phyloP scores from a whole-genome alignment of 2,329 filamentous ascomycete genomes.

The Hypoxylon sp. region DNA sequence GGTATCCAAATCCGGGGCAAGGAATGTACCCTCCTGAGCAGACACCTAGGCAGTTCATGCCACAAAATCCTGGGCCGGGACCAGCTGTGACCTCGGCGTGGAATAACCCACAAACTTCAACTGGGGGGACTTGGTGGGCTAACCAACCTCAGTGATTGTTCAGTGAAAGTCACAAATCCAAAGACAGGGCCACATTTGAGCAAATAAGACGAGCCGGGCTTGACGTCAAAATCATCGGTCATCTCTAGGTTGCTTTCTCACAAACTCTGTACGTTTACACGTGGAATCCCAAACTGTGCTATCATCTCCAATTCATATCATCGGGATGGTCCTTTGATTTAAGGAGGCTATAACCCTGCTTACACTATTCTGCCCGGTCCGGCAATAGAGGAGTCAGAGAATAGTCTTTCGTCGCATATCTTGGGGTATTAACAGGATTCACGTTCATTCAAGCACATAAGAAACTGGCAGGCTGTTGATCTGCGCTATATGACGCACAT shows the following conservation, averaged over 20 bases:
- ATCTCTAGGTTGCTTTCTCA: conserved; percentile 13
- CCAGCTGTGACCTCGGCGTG: conserved; percentile 68
- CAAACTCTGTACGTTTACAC: conserved; percentile 16
- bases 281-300: conserved; percentile 14
- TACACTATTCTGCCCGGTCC: conserved; percentile 30
- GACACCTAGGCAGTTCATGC: conserved; percentile 77
- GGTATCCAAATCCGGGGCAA: conserved; percentile 69
- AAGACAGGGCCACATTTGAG: background rate
- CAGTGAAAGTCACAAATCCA: background rate
- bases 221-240: conserved; percentile 12
- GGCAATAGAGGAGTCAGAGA: conserved; percentile 47
- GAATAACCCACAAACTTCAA: conserved; percentile 73
- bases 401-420: conserved; percentile 34
- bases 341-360: conserved; percentile 33
- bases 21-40: conserved; percentile 74
- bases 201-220: conserved; percentile 6
- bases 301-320: conserved; percentile 21
- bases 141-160: conserved; percentile 62
- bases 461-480: conserved; percentile 29
- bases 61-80: conserved; percentile 68
- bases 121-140: conserved; percentile 70
- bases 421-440: conserved; percentile 27
- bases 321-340: conserved; percentile 36
- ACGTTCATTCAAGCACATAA: conserved; percentile 40
- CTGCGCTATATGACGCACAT: conserved; percentile 30